Evolutionary conservation across 305 asterid genomes (phyloP).

Genomic region (Withania somnifera): DNA sequence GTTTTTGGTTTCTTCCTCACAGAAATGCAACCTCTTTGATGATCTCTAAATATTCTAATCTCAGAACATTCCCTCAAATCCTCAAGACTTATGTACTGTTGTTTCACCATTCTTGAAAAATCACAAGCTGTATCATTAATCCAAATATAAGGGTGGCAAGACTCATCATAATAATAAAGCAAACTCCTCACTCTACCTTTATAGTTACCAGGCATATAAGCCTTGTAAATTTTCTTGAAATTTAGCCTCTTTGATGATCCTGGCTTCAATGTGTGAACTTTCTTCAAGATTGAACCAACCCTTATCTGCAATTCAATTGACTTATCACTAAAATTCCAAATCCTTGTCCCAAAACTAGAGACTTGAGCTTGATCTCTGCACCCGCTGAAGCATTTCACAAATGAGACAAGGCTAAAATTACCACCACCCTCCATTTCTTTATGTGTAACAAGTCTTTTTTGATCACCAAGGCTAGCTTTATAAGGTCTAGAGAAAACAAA

Average conservation of each 20-base stretch:
- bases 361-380: conserved; percentile 54
- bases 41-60: conserved; percentile 62
- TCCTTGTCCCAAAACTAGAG: conserved; percentile 61
- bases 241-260: conserved; percentile 69
- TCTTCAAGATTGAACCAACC: conserved; percentile 71
- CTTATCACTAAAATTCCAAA: conserved; percentile 63
- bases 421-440: conserved; percentile 10
- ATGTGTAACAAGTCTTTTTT: not conserved
- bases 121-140: conserved; percentile 60
- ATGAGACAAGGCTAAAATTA: conserved; percentile 32
- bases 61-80: conserved; percentile 74
- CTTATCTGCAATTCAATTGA: conserved; percentile 65
- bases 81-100: conserved; percentile 76
- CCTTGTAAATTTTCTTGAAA: conserved; percentile 69
- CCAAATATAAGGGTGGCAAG: conserved; percentile 90
- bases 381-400: conserved; percentile 55
- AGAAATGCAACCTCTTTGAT: conserved; percentile 58
- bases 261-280: conserved; percentile 57
- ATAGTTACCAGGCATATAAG: conserved; percentile 47
- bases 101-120: conserved; percentile 80
- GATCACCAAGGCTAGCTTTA: not conserved
- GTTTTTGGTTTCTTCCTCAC: conserved; percentile 61
- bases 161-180: conserved; percentile 70
- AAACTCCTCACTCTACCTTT: conserved; percentile 46
- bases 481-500: not conserved